Percentiles rank a stretch among this genome's conserved stretches.
Evolutionary conservation across 1,284 basidiomycete genomes (phyloP).

Genomic region (Leccinum solheimii): DNA sequence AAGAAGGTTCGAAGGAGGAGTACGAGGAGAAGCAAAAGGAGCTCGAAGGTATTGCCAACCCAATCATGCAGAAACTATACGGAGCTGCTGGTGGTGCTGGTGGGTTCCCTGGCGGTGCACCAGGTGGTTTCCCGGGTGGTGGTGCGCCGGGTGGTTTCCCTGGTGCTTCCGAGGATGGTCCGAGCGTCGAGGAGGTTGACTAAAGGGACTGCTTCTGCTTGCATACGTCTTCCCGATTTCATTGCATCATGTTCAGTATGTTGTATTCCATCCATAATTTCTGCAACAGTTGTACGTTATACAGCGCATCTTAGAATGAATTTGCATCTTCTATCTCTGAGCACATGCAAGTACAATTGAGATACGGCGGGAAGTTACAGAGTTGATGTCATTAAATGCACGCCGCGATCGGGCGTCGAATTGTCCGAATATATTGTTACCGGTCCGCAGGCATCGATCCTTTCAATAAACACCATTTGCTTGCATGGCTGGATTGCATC

Average conservation of each 20-base stretch:
- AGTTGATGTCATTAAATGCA: background rate
- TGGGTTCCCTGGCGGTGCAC: slow-evolving; percentile 48
- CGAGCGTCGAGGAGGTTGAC: slow-evolving; percentile 88
- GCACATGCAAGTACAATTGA: no score
- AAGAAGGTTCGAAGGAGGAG: slow-evolving; percentile 95
- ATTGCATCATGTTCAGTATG: slow-evolving; percentile 32
- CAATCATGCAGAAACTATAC: slow-evolving; percentile 95
- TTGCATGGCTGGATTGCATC: background rate
- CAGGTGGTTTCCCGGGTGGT: slow-evolving; percentile 50
- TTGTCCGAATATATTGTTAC: background rate
- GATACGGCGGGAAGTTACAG: background rate
- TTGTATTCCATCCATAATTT: slow-evolving; percentile 36
- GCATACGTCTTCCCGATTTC: slow-evolving; percentile 24
- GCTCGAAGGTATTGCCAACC: slow-evolving; percentile 87
- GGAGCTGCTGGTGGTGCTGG: slow-evolving; percentile 64
- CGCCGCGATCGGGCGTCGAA: background rate
- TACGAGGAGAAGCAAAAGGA: slow-evolving; percentile 97
- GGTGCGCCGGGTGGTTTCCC: slow-evolving; percentile 56
- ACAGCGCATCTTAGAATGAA: slow-evolving; percentile 36
- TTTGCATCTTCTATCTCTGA: background rate
- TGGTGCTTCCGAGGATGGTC: slow-evolving; percentile 70
- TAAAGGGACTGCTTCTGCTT: slow-evolving; percentile 38
- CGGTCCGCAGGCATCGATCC: background rate
- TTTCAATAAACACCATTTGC: background rate
- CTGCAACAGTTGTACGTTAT: slow-evolving; percentile 34